Base-by-base conservation (phyloP, 495 filamentous ascomycete species). In the Talaromyces stipitatus region DNA sequence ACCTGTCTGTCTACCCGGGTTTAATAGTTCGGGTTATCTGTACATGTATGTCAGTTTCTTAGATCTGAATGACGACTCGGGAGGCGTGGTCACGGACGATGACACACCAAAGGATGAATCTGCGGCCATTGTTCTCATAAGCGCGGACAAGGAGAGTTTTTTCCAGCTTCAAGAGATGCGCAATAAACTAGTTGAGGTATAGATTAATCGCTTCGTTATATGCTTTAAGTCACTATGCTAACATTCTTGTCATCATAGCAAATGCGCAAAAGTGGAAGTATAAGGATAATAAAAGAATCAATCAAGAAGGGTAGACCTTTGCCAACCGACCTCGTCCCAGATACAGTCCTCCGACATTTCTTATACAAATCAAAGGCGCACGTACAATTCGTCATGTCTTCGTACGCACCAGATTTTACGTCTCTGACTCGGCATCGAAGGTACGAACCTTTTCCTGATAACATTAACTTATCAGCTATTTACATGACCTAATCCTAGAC, bases 21-120 rank as follows among this genome's bases (percentile, higher is more conserved):
- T 99, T 75, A 99, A 99, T 74, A 95, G 88, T 64, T 87, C 85
- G 48, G 95, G 95, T n/a, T 97, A 94, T 67, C 80, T 99, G 2
- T 96, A 97, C 74, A 97, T 97, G 89, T 99, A 97, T 67, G 92
- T 97, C 67, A 94, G 89, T 72, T 99, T 97, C 66, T 79, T 97
- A 54, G 72, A 78, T 43, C 62, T 77, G 30, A 67, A 68, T 33
- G 70, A 69, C 38, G 63, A 61, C 20, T 54, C 59, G n/a, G 14
- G 43, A 27, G 62, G 72, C 50, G 62, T 66, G 27, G 51, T 65
- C 51, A 62, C 62, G 28, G 60, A 72, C 54, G 69, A 73, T 11
- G 64, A 69, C 26, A 72, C 74, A 8, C 66, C 72, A 18, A 79
- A 78, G 28, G 82, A 89, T 50, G 88, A 91, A 45, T 88, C 91